Evolutionary conservation across 257 asterid genomes (phyloP).

Genomic region (Petunia axillaris): DNA sequence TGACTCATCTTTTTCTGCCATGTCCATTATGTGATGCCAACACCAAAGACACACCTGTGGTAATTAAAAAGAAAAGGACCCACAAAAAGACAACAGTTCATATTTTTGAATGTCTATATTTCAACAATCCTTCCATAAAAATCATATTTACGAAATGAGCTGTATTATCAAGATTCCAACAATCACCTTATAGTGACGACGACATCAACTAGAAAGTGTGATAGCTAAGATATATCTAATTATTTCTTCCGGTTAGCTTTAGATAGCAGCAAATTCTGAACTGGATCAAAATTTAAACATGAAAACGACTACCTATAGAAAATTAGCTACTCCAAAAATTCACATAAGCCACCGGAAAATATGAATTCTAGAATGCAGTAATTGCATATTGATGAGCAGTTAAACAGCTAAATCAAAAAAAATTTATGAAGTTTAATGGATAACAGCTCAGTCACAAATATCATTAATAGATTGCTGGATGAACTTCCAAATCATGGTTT

Average conservation of each 20-base stretch:
- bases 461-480: neutral
- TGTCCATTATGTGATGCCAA: constrained; percentile 96
- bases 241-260: neutral
- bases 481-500: too few relatives aligned
- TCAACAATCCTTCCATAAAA: constrained; percentile 6
- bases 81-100: neutral
- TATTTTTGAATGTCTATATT: neutral
- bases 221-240: neutral
- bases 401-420: neutral
- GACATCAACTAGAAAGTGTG: constrained; percentile 21
- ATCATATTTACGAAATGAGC: neutral
- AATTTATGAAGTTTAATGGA: neutral
- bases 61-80: constrained; percentile 1
- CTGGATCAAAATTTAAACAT: constrained; percentile 14
- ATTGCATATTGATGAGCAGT: neutral
- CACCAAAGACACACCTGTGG: constrained; percentile 95
- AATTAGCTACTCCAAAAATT: neutral
- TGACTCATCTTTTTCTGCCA: constrained; percentile 87
- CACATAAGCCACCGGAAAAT: neutral
- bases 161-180: constrained; percentile 9
- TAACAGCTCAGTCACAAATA: neutral
- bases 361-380: neutral
- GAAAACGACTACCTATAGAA: neutral
- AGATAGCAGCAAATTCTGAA: neutral
- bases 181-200: neutral